Evolutionary conservation across 768 basidiomycete species (phyloP), one percentile per base, ranked within the genome.

Genomic region (Suillus lakei): DNA sequence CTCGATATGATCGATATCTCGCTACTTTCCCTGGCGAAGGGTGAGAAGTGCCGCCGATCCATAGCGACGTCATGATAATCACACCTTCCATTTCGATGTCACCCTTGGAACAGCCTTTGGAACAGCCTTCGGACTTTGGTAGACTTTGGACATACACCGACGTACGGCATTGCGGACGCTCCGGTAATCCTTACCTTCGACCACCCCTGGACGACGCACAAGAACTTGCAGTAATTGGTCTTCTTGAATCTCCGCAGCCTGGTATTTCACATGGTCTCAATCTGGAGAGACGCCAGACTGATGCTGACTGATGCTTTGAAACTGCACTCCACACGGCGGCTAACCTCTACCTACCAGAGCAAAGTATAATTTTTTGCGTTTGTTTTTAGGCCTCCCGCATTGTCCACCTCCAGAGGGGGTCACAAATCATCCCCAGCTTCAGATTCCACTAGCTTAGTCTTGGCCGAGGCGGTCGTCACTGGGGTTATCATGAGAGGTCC

Each of bases 81-180:
- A 59, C 56, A 58, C 6, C 36, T 58, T 38, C 36, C n/a, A 18
- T 39, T 58, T 10, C 58, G 58, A 59, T 13, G 26, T 28, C 23
- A 16, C 16, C 38, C 56, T 58, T 39, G 36, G 23, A 41, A 59
- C 48, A 50, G 48, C 48, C 48, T 50, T 50, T 26, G 48, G 48
- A 23, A n/a, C 48, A 50, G 48, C 48, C 38, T 58, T 58, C 56
- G 28, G 50, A 54, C 53, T 53, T 32, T 53, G 51, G 51, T 15
- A 30, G 18, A 30, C 10, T n/a, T 32, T 54, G 26, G 48, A 18
- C 39, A 21, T 10, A 28, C 28, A 41, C 28, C 58, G 21, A 7
- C 38, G 21, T 21, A 21, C 30, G 7, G 18, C 21, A 30, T 54
- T 32, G 21, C 18, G 51, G 30, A 53, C 9, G 8, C 50, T n/a